Evolutionary conservation across 108 stramenopile genomes (phyloP).

Genomic region (Skeletonema marinoi): DNA sequence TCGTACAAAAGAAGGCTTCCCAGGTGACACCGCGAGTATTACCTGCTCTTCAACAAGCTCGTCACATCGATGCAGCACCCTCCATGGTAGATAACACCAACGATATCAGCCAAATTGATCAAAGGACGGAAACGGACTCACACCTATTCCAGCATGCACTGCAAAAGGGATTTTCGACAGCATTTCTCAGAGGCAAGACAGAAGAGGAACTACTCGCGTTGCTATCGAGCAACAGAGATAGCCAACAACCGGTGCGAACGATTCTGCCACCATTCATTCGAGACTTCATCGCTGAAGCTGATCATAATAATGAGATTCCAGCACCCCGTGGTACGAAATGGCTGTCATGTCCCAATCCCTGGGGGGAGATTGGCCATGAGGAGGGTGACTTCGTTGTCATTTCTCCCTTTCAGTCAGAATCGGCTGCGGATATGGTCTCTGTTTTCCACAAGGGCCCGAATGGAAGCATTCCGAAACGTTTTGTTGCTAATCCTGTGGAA

Average conservation of each 20-base stretch:
- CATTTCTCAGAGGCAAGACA: constrained; percentile 2
- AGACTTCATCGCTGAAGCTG: constrained; percentile 25
- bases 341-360: constrained; percentile 65
- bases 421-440: constrained; percentile 33
- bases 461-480: constrained; percentile 45
- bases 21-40: neutral
- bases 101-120: neutral
- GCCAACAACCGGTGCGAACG: neutral
- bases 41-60: neutral
- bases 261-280: constrained; percentile 23
- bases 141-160: neutral
- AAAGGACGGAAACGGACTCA: neutral
- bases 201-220: neutral
- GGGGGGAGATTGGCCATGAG: constrained; percentile 61
- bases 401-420: constrained; percentile 47
- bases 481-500: constrained; percentile 55
- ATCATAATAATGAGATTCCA: constrained; percentile 17
- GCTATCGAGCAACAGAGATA: neutral
- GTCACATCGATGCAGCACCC: neutral
- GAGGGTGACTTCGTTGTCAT: constrained; percentile 73
- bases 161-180: neutral
- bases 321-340: constrained; percentile 43
- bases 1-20: neutral
- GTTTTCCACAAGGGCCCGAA: constrained; percentile 21
- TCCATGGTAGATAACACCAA: neutral